Evolutionary conservation across 1,284 basidiomycete species (phyloP).

Genomic region (Pholiota adiposa): DNA sequence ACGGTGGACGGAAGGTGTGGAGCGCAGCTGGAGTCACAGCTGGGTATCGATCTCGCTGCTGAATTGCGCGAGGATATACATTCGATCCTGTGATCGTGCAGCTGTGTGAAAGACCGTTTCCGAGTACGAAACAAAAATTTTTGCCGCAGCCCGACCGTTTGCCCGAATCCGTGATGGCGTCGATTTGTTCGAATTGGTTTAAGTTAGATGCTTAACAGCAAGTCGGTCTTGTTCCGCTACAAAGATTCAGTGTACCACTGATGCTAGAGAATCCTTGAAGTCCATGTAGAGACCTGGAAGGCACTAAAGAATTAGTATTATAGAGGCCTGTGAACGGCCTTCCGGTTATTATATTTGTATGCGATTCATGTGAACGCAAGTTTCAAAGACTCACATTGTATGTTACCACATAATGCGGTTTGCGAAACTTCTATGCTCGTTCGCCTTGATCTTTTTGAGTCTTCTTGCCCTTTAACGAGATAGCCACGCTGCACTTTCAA

Average conservation of each 20-base stretch:
- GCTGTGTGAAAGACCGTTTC: conserved; percentile 15
- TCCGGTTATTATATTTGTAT: too few relatives aligned
- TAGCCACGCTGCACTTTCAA: conserved; percentile 42
- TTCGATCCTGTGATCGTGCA: conserved; percentile 26
- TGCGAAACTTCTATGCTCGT: too few relatives aligned
- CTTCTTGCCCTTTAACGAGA: conserved; percentile 78
- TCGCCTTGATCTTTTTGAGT: conserved; percentile 38
- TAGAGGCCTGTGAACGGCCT: too few relatives aligned
- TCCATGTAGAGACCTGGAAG: too few relatives aligned
- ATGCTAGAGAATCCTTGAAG: too few relatives aligned
- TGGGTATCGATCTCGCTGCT: conserved; percentile 30
- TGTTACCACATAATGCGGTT: too few relatives aligned
- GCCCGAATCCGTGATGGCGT: not conserved
- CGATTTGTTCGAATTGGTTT: not conserved
- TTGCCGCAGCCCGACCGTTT: conserved; percentile 27
- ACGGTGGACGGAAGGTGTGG: conserved; percentile 30
- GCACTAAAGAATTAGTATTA: too few relatives aligned
- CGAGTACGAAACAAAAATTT: conserved; percentile 29
- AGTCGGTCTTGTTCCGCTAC: too few relatives aligned
- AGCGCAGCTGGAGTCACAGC: conserved; percentile 28
- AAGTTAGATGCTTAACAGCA: too few relatives aligned
- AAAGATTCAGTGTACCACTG: too few relatives aligned
- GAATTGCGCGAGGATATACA: conserved; percentile 28
- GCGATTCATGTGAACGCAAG: too few relatives aligned
- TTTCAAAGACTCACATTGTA: not conserved